Percentiles rank a stretch among this genome's conserved stretches.
phyloP scores from a whole-genome alignment of 306 rosid species.

The Arachis hypogaea region DNA sequence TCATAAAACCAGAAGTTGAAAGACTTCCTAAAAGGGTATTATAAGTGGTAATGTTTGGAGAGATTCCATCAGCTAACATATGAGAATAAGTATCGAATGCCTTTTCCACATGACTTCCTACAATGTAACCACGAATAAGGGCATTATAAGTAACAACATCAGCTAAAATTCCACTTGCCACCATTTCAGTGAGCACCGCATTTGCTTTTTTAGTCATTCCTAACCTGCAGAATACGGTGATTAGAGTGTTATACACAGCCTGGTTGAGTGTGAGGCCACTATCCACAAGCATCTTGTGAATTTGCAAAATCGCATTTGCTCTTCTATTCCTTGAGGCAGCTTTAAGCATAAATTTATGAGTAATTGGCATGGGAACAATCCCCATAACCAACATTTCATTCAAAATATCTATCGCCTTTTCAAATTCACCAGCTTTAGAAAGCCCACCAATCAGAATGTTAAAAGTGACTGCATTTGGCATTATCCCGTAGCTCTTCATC shows the following conservation, averaged over 20 bases:
- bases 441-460: slow-evolving; percentile 68
- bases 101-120: slow-evolving; percentile 64
- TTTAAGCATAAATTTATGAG: slow-evolving; percentile 65
- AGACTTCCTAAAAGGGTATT: slow-evolving; percentile 73
- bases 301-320: slow-evolving; percentile 63
- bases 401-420: slow-evolving; percentile 62
- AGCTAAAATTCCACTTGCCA: slow-evolving; percentile 53
- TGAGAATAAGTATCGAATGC: slow-evolving; percentile 62
- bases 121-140: slow-evolving; percentile 69
- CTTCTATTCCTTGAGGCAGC: slow-evolving; percentile 63
- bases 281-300: slow-evolving; percentile 66
- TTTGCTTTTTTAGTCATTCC: slow-evolving; percentile 88
- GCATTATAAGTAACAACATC: slow-evolving; percentile 76
- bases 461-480: slow-evolving; percentile 61
- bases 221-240: slow-evolving; percentile 66
- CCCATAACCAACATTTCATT: slow-evolving; percentile 65
- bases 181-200: slow-evolving; percentile 68
- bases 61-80: slow-evolving; percentile 64
- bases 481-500: slow-evolving; percentile 70
- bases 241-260: slow-evolving; percentile 69
- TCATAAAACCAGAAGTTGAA: slow-evolving; percentile 68
- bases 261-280: slow-evolving; percentile 66
- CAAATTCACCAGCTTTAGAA: slow-evolving; percentile 66
- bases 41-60: slow-evolving; percentile 75
- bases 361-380: slow-evolving; percentile 52